Conservation (phyloP, 108 stramenopile genomes). For the Nitzschia palea region DNA sequence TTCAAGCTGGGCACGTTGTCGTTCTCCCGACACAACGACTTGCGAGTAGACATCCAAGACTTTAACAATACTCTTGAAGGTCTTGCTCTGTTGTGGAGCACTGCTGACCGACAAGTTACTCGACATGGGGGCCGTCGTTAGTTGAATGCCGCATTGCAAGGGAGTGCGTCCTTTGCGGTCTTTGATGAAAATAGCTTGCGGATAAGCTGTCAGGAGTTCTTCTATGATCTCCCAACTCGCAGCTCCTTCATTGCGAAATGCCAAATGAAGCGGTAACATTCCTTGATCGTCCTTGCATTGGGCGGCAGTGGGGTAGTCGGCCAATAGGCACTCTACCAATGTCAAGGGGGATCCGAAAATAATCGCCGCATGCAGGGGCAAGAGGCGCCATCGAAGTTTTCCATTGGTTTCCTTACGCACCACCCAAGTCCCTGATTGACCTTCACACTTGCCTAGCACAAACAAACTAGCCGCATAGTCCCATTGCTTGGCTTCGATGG, state of each 20-base stretch:
- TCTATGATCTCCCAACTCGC: conserved; percentile 56
- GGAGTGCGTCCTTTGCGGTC: conserved; percentile 84
- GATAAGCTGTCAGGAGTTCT: conserved; percentile 66
- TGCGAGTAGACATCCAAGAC: conserved; percentile 48
- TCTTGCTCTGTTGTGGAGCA: conserved; percentile 34
- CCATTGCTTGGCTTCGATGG: conserved; percentile 76
- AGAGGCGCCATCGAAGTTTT: conserved; percentile 77
- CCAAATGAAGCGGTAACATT: conserved; percentile 81
- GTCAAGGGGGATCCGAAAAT: conserved; percentile 71
- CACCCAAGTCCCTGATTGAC: conserved; percentile 65
- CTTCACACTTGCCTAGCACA: neutral
- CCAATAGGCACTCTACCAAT: conserved; percentile 53
- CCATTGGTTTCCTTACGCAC: conserved; percentile 70
- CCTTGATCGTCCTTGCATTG: conserved; percentile 83
- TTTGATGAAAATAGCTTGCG: conserved; percentile 63
- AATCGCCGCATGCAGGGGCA: conserved; percentile 81
- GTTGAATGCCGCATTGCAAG: conserved; percentile 39
- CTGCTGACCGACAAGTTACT: neutral
- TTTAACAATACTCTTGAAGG: conserved; percentile 39
- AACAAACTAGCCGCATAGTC: conserved; percentile 40
- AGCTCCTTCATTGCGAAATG: conserved; percentile 63
- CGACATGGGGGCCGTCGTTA: neutral
- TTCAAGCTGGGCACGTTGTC: conserved; percentile 19
- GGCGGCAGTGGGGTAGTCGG: conserved; percentile 57
- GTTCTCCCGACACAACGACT: conserved; percentile 40